Base-by-base conservation (phyloP, 192 early-diverging fungal genomes). In the Coemansia sp. region DNA sequence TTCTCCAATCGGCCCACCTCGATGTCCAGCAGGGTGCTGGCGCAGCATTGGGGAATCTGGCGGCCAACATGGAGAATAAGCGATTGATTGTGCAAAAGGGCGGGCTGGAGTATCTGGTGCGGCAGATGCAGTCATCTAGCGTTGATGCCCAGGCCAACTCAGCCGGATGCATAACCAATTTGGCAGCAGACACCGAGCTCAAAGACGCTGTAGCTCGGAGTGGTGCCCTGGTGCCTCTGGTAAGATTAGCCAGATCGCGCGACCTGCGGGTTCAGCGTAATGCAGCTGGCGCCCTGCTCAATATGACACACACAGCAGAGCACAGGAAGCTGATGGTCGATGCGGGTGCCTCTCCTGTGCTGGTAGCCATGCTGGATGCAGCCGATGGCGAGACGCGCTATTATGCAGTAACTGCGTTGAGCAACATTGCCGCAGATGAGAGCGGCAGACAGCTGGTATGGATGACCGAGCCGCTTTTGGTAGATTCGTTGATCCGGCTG, bases 121-220 rank as follows among this genome's bases (percentile, higher is more conserved):
- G 81, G 38, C 84, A 90, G 61, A 87, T 93, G 89, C 67, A 80
- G 28, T 84, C 85, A 6, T 78, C 81, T 7, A 89, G 85, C 51
- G 78, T 85, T 20, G 90, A 89, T 52, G 87, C 92, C 14, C 89
- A 92, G 72, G 88, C 86, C 60, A 93, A 92, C 60, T 85, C 91
- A 5, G 92, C 92, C 9, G 92, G 92, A 19, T 94, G 92, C 65
- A 89, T 94, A 40, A 94, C 92, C 0, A 94, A 94, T 46, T 64
- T 94, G 50, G 90, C 91, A 0, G 91, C 90, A 7, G 51, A 59
- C 27, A 87, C 88, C 37, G 89, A 86, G 30, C 91, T 89, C 79
- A 94, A 94, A 67, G 78, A 78, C 25, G 81, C 80, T 15, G 91
- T 94, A 46, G 87, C 90, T 25, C 81, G 77, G 37, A 88, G 87